Base-by-base conservation (phyloP, 306 rosid species). In the Psophocarpus tetragonolobus region DNA sequence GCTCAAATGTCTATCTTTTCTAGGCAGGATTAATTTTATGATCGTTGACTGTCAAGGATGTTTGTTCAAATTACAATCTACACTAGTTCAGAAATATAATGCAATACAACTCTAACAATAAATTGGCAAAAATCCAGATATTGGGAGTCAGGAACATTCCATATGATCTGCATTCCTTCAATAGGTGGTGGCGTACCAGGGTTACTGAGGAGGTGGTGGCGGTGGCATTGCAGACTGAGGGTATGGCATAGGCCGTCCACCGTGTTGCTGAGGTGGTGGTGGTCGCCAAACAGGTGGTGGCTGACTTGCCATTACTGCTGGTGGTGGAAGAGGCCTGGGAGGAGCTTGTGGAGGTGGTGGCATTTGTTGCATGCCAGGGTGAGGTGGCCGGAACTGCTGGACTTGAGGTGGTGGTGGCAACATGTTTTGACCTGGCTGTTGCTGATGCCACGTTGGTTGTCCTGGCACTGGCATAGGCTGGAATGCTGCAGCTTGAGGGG, bases 301-400 rank as follows among this genome's bases (percentile, higher is more conserved):
- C 57, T 86, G 97, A 74, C 88, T 84, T 74, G 88, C 91, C 99
- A 96, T 92, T 30, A 84, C 89, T 82, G 90, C 57, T 1, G 99
- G 99, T 9, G 98, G 99, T 13, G 98, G 98, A 69, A 95, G 91
- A 47, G 80, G 86, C 76, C 97, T 90, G 24, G 91, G 95, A 64
- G 93, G 96, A 61, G 61, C 86, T 75, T 89, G 98, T 13, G 80
- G 88, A 77, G 92, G 94, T 30, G 95, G 97, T 6, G 95, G 97
- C 26, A 92, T 94, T 4, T 88, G 93, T 97, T 88, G 93, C 97
- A 95, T 95, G 73, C 79, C 80, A 0, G 87, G 78, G 54, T 88
- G 98, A 77, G 97, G 91, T 23, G 91, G 94, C 81, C 98, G 81
- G 83, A 86, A 96, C 77, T 96, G 98, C 91, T 94, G 98, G 63